Evolutionary conservation across 164 flowering plant genomes (phyloP).

Genomic region (Umbellularia californica): DNA sequence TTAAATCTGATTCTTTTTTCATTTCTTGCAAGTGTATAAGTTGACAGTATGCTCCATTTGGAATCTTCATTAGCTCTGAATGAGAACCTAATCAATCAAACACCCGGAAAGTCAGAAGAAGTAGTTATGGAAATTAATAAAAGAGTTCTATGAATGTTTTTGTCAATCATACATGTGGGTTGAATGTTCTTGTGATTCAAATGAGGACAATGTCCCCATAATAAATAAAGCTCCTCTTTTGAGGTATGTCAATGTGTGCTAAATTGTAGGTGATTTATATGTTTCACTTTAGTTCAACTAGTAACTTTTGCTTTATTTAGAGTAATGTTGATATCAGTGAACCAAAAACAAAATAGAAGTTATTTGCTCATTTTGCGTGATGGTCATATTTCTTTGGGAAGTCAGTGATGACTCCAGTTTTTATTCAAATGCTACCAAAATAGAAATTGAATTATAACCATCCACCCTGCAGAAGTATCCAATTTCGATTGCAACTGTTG

Average conservation of each 20-base stretch:
- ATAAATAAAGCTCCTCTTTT: not conserved
- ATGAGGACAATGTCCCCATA: too few species aligned
- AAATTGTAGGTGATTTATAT: too few species aligned
- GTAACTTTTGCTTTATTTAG: not conserved
- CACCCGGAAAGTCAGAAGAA: not conserved
- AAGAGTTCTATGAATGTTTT: not conserved
- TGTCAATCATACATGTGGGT: not conserved
- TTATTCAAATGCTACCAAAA: not conserved
- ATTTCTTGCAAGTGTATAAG: slow-evolving; percentile 44
- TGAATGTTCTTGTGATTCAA: not conserved
- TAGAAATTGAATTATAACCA: not conserved
- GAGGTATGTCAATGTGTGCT: not conserved
- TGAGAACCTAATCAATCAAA: slow-evolving; percentile 38
- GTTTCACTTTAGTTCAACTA: too few species aligned
- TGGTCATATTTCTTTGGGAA: too few species aligned
- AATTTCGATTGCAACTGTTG: not conserved
- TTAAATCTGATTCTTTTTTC: slow-evolving; percentile 15
- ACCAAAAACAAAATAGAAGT: not conserved
- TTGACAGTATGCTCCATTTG: slow-evolving; percentile 43
- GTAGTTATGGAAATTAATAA: not conserved
- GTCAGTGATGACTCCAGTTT: not conserved
- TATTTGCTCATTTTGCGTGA: too few species aligned
- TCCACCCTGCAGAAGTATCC: not conserved
- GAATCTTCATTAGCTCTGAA: slow-evolving; percentile 31
- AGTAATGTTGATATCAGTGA: not conserved